Evolutionary conservation across 352 stramenopile genomes (phyloP), one percentile per base, ranked within the genome.

Genomic region (Pythium diclinum): DNA sequence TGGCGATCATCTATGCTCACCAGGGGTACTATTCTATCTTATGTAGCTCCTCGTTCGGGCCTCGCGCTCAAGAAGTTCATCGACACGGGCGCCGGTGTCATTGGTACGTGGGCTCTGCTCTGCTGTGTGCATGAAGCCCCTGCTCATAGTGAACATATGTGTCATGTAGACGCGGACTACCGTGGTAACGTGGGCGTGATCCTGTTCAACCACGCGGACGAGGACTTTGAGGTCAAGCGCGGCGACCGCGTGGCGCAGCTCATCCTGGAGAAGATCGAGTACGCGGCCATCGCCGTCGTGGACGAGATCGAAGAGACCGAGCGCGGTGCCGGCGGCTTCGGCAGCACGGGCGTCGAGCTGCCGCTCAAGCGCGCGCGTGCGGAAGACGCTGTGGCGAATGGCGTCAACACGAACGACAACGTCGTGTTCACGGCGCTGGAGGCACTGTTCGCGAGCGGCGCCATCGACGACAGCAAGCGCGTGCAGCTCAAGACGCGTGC

Each of bases 61-160:
- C 84, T 99, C 21, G 95, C 97, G 16, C 83, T 95, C 55, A 99
- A 99, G 76, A 98, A 99, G 61, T 97, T 97, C 63, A 99, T 99
- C 67, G 97, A 99, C 72, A 95, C 96, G 9, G 97, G 97, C 42
- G 97, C 97, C 4, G 97, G 97, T 21, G 97, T 99, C 56, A 97
- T 99, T 46, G 96, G 76, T 85, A 44, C 6, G 76, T 44, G 2
- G 6, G n/a, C 3, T 2, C 46, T 19, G 5, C 25, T 46, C 36
- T 42, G 11, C 34, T 61, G n/a, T 28, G 25, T 28, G 4, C 0
- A 28, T 28, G 25, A 28, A 28, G 25, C 25, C 25, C 2, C 25
- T 28, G 4, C 25, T 28, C 25, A 28, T 1, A 28, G 25, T 28
- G 25, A 28, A 28, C 25, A 3, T 28, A 28, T 28, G 1, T 28